phyloP scores from a whole-genome alignment of 768 basidiomycete genomes.

The Mycena crocata region DNA sequence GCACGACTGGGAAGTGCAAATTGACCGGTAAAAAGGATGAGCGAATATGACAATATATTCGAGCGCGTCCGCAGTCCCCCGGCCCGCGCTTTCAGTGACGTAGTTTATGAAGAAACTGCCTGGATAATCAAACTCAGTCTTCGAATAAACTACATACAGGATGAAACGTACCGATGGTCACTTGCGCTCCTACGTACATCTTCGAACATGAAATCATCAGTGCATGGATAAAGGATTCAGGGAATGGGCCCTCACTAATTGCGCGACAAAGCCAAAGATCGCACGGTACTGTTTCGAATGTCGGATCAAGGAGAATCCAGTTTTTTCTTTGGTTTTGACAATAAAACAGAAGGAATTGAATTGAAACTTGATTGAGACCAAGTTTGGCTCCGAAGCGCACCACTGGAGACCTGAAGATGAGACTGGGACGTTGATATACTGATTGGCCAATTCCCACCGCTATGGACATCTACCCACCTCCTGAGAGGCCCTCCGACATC shows the following conservation, averaged over 20 bases:
- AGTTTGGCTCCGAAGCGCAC: no score
- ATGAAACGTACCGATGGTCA: neutral
- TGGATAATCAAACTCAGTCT: neutral
- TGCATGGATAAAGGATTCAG: neutral
- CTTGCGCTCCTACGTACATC: neutral
- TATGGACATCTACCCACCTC: no score
- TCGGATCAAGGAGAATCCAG: no score
- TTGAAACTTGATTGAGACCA: no score
- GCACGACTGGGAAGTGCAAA: neutral
- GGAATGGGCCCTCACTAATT: neutral
- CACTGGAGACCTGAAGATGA: no score
- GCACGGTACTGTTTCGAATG: neutral
- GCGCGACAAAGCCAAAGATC: neutral
- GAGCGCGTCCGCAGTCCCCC: neutral
- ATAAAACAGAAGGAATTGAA: no score
- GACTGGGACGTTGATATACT: no score
- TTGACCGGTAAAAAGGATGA: neutral
- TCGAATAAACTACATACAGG: no score
- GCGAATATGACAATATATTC: neutral
- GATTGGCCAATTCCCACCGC: no score
- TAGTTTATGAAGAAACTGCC: neutral
- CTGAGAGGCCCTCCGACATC: no score
- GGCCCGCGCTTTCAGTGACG: neutral
- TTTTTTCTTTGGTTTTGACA: no score
- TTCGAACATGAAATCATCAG: neutral